Evolutionary conservation across 305 asterid genomes (phyloP), one percentile per base, ranked within the genome.

Genomic region (Fraxinus velutina): DNA sequence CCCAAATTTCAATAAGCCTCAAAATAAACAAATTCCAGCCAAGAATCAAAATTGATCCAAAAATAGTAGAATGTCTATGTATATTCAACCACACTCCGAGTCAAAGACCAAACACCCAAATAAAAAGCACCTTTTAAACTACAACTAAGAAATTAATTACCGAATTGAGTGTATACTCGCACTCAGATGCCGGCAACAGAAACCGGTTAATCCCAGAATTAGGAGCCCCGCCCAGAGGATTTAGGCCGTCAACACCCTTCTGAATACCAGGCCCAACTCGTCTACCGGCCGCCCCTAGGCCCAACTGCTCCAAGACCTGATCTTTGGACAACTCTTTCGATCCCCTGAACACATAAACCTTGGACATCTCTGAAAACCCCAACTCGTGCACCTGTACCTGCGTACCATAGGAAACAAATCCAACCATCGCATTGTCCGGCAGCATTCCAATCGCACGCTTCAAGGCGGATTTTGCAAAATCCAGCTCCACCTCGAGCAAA

Each of bases 351-450:
- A 96, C 93, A 82, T 92, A 96, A 78, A 91, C 97, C 92, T 96
- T 96, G 0, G 92, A 82, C 97, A 94, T 87, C 71, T 96, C 99
- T 66, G 92, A 84, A 88, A 93, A 94, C 39, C 98, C 99, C 81
- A 96, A 84, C 83, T 96, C 99, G 42, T 96, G 97, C 55, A 96
- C 99, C 90, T 91, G 97, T 73, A 96, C 99, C 90, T 94, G 98
- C 80, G 97, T 93, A 79, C 99, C 99, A 81, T 81, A 96, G 13
- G 98, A 92, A 66, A 94, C 86, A 86, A 96, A 96, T 85, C 98
- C 99, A 37, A 94, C 98, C 99, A 92, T 86, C 5, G 99, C 94
- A 86, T 90, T 93, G 70, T 94, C 99, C 8, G 99, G 98, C 29
- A 94, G 87, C 94, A 93, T 81, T 83, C 94, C 98, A 33, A 96